Percentiles rank a stretch among this genome's conserved stretches.
These are phyloP conservation scores for Cyclostephanos tholiformis DNA, from an alignment of 108 stramenopile species.

Conservation along the genomic window DNA sequence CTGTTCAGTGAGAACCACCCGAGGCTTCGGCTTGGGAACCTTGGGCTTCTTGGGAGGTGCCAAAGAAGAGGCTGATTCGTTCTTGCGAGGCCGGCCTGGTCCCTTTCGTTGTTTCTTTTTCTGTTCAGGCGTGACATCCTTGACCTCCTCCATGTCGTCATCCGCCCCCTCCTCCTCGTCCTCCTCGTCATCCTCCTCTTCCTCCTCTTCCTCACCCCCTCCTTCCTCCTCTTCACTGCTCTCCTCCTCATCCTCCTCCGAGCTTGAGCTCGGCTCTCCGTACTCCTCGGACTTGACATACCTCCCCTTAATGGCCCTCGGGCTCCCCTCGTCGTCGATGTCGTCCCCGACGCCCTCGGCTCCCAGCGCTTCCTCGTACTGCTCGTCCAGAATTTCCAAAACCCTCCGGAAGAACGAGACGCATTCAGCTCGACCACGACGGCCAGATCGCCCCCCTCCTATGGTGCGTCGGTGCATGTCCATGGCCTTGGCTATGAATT, in stretches of 20 bases:
- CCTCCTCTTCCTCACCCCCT: constrained; percentile 18
- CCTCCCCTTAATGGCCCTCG: constrained; percentile 11
- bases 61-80: constrained; percentile 1
- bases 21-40: background rate
- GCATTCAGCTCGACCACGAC: constrained; percentile 44
- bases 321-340: constrained; percentile 15
- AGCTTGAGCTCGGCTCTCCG: constrained; percentile 23
- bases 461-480: constrained; percentile 43
- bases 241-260: constrained; percentile 31
- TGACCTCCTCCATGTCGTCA: constrained; percentile 1
- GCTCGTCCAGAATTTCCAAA: constrained; percentile 44
- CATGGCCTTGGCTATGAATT: constrained; percentile 38
- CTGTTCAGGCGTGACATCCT: constrained; percentile 15
- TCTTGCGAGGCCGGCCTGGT: constrained; percentile 24
- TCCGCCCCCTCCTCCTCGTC: constrained; percentile 26
- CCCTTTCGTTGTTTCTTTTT: constrained; percentile 7
- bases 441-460: constrained; percentile 42
- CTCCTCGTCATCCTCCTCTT: constrained; percentile 21
- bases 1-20: constrained; percentile 54
- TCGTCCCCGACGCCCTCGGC: constrained; percentile 13
- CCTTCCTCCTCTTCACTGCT: constrained; percentile 19
- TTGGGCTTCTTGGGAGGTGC: constrained; percentile 5
- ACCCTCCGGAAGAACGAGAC: constrained; percentile 40
- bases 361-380: constrained; percentile 36
- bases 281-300: constrained; percentile 19